Percentiles rank a stretch among this genome's conserved stretches.
Conservation (phyloP, 2,329 filamentous ascomycete genomes). For the Xylaria multiplex region DNA sequence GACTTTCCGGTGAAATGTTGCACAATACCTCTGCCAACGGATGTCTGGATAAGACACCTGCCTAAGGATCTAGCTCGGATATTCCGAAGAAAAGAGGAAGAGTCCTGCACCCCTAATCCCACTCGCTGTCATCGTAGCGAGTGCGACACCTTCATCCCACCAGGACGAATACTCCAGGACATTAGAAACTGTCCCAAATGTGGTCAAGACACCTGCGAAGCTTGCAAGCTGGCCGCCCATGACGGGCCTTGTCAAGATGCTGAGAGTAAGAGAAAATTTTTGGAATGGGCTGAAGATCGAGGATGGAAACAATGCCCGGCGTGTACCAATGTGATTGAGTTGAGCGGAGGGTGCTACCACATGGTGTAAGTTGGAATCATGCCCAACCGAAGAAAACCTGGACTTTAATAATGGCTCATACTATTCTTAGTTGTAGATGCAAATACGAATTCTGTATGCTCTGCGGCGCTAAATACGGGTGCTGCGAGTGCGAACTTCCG, state of each 20-base stretch:
- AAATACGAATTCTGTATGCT: background rate
- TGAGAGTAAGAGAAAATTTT: background rate
- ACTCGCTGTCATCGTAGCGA: background rate
- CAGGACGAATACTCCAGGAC: background rate
- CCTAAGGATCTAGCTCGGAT: background rate
- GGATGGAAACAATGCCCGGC: background rate
- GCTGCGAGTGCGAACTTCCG: background rate
- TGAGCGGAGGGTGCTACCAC: background rate
- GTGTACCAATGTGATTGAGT: background rate
- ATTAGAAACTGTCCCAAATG: constrained; percentile 2
- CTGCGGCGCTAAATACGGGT: background rate
- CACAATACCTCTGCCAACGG: background rate
- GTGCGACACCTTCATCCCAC: background rate
- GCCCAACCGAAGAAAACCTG: background rate
- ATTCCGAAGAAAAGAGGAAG: background rate
- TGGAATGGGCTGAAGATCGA: background rate
- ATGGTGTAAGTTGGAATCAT: background rate
- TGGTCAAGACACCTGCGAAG: background rate
- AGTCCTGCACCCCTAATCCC: background rate
- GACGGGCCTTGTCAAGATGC: background rate
- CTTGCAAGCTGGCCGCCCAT: constrained; percentile 1
- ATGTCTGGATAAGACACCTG: background rate
- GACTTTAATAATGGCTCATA: background rate
- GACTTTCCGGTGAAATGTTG: background rate
- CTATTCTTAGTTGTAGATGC: constrained; percentile 6